Base-by-base conservation (phyloP, 2,329 filamentous ascomycete species). In the Simplicillium aogashimaense region DNA sequence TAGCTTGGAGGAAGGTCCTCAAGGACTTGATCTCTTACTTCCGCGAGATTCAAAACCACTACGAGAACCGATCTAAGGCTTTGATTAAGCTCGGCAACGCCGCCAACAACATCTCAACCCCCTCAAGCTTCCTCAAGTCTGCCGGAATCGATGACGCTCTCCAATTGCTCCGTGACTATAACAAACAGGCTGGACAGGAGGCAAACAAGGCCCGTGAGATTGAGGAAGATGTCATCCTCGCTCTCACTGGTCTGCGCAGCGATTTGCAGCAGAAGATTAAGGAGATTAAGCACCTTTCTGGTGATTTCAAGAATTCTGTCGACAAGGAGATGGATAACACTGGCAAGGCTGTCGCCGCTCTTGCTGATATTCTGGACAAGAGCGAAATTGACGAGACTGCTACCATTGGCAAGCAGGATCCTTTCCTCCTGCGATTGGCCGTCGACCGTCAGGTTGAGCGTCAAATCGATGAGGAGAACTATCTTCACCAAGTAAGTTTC, bases 181-280 rank as follows among this genome's bases (percentile, higher is more conserved):
- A 95, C 65, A 88, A 84, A 54, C 80, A 82, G 44, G 76, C 85
- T 7, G 75, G 94, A 31, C 55, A 73, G 4, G 92, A 95, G 57
- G 79, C 87, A 12, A 87, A 83, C 61, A 95, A 95, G 64, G 87
- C 90, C 3, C 81, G 76, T 42, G 88, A 95, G 46, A 89, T 95
- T 42, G 87, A 97, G 57, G 81, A 81, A 45, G 90, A 97, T 55
- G 88, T 98, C 36, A 87, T 97, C 47, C 70, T 86, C 38, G 88
- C 90, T 39, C 69, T 98, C 41, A 87, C 82, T 2, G 88, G 88
- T 1, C 67, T 98, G 40, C 72, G 92, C 43, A 89, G 81, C 53
- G 92, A 98, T 59, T 69, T 98, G 14, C 83, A 84, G 45, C 87
- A 94, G 59, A 98, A 98, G 67, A 94, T 94, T 61, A 98, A 97